phyloP scores from a whole-genome alignment of 2,329 filamentous ascomycete genomes.

The Epichloe aotearoae region DNA sequence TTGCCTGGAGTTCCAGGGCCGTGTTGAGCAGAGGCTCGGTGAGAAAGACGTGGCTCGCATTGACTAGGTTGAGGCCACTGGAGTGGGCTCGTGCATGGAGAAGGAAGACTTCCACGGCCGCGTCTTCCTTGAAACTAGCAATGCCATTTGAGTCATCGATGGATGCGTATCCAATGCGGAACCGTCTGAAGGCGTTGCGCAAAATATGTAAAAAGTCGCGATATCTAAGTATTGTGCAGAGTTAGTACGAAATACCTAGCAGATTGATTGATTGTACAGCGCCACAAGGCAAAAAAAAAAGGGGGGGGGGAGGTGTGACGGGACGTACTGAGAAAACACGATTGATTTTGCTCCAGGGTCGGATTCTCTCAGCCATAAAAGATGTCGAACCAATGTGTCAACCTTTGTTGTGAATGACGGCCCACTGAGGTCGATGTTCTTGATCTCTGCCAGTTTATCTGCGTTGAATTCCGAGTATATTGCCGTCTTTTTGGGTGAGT shows the following conservation, averaged over 20 bases:
- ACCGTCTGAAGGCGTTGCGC: constrained; percentile 51
- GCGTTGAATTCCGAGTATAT: constrained; percentile 72
- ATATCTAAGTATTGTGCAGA: constrained; percentile 30
- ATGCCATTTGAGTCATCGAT: constrained; percentile 60
- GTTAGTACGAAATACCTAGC: background rate
- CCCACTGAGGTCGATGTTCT: constrained; percentile 59
- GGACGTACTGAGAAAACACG: constrained; percentile 66
- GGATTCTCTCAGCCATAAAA: constrained; percentile 71
- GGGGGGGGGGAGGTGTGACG: no score
- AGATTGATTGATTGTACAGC: no score
- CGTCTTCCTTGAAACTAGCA: constrained; percentile 62
- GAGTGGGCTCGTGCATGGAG: constrained; percentile 82
- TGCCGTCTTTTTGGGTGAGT: constrained; percentile 20
- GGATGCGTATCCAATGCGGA: constrained; percentile 59
- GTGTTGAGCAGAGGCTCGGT: constrained; percentile 92
- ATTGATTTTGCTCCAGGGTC: constrained; percentile 84
- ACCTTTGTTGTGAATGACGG: constrained; percentile 82
- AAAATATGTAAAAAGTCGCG: constrained; percentile 68
- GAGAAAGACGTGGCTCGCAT: constrained; percentile 86
- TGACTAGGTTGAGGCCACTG: constrained; percentile 80
- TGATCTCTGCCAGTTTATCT: constrained; percentile 63
- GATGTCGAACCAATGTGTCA: constrained; percentile 66
- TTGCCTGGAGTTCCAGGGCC: constrained; percentile 85
- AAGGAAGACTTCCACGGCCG: constrained; percentile 66
- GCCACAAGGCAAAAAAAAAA: background rate